Percentiles rank a stretch among this genome's conserved stretches.
Evolutionary conservation across 768 basidiomycete genomes (phyloP).

Genomic region (Hemileccinum impolitum): DNA sequence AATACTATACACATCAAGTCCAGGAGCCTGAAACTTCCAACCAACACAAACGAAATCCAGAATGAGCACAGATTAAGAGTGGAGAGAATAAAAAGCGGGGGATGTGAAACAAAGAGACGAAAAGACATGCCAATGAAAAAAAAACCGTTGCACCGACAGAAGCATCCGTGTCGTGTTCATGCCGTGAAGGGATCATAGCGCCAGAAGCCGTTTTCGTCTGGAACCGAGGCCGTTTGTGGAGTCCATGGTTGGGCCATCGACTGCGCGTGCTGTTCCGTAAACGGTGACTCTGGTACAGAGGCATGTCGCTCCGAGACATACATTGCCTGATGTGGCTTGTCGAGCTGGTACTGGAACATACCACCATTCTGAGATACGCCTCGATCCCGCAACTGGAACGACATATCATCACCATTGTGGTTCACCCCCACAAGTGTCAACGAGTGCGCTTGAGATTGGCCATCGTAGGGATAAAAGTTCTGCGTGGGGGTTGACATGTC

Average conservation of each 20-base stretch:
- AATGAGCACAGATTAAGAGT: no score
- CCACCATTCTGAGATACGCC: conserved; percentile 13
- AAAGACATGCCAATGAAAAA: background rate
- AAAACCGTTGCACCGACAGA: no score
- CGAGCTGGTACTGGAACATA: conserved; percentile 18
- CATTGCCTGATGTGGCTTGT: conserved; percentile 23
- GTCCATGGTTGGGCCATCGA: conserved; percentile 18
- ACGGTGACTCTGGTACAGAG: conserved; percentile 20
- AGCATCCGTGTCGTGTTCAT: conserved; percentile 6
- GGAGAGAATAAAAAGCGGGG: no score
- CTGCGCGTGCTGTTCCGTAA: conserved; percentile 13
- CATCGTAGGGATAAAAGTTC: conserved; percentile 22
- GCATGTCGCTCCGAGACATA: conserved; percentile 23
- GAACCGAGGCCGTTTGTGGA: conserved; percentile 10
- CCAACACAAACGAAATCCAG: no score
- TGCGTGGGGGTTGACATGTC: conserved; percentile 18
- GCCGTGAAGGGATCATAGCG: conserved; percentile 25
- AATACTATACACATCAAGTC: no score
- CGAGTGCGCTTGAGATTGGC: conserved; percentile 12
- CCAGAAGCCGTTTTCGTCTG: conserved; percentile 23
- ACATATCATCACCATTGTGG: conserved; percentile 13
- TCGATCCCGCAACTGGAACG: conserved; percentile 17
- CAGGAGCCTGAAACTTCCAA: no score
- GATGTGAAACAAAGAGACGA: no score
- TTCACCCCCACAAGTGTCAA: conserved; percentile 20